Base-by-base conservation (phyloP, 179 eudicot genomes). In the Pouteria campechiana region DNA sequence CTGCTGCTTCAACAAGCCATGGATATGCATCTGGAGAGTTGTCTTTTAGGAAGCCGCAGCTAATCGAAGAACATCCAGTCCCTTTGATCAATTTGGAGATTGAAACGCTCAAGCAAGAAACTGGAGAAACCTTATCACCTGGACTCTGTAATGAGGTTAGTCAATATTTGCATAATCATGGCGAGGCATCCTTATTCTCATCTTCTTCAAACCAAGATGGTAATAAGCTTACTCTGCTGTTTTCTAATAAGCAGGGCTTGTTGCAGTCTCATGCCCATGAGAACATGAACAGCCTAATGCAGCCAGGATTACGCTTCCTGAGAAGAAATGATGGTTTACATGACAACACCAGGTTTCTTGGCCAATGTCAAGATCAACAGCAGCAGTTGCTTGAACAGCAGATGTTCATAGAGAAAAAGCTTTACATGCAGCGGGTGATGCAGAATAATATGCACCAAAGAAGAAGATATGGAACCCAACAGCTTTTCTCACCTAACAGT, bases 231-330 rank as follows among this genome's bases (percentile, higher is more conserved):
- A 53, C 63, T 15, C 88, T 73, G 21, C 61, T 85, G 22, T 37
- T 73, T 21, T 66, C 70, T 32, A 76, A 70, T 48, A 66, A 44
- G 5, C 84, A 65, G 27, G 59, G 44, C 33, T 28, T 54, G 51
- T 54, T 46, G 9, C 52, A 52, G 40, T 70, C 61, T 66, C 72
- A 61, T 43, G n/a, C n/a, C n/a, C n/a, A n/a, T n/a, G n/a, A n/a
- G n/a, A n/a, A n/a, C 75, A 68, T 15, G 78, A 74, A 55, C 79
- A 64, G 52, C n/a, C n/a, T n/a, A n/a, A 81, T 69, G 30, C 65
- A 42, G 42, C 24, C 67, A n/a, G 54, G 64, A 16, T 37, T 71
- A 35, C 72, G 42, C 34, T 69, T 79, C 29, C 73, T 46, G 39
- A 61, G 75, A 17, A 30, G 66, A 21, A 46, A 56, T 40, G 65